Evolutionary conservation across 805 yeast genomes (phyloP).

Genomic region (Saccharomycopsis fermentans): DNA sequence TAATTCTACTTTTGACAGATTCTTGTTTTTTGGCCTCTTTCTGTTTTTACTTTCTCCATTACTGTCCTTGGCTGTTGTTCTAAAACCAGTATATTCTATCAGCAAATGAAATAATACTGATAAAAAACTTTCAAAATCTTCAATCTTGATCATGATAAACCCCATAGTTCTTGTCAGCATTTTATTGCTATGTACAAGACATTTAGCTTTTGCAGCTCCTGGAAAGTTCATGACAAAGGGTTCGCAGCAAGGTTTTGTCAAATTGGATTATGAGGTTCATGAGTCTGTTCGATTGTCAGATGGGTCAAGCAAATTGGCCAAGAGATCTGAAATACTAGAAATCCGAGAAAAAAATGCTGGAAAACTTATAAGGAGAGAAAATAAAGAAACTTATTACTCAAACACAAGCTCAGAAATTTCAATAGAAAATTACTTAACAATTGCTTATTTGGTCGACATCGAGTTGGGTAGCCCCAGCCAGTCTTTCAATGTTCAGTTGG

Average conservation of each 20-base stretch:
- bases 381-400: neutral
- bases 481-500: slow-evolving; percentile 33
- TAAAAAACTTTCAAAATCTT: neutral
- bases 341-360: neutral
- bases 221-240: neutral
- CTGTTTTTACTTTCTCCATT: neutral
- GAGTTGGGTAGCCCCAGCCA: slow-evolving; percentile 30
- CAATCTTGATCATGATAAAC: neutral
- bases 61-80: too few relatives aligned
- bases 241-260: neutral
- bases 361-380: neutral
- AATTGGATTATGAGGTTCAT: neutral
- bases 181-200: neutral
- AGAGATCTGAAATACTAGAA: neutral
- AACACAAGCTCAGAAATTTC: neutral
- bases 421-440: slow-evolving; percentile 22
- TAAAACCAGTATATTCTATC: too few relatives aligned
- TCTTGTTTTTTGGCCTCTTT: too few relatives aligned
- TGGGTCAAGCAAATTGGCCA: neutral
- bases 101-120: too few relatives aligned
- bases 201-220: neutral
- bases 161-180: neutral
- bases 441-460: slow-evolving; percentile 33
- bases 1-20: too few relatives aligned
- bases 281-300: neutral